Conservation (phyloP, 208 protist species). For the Willaertia magna region DNA sequence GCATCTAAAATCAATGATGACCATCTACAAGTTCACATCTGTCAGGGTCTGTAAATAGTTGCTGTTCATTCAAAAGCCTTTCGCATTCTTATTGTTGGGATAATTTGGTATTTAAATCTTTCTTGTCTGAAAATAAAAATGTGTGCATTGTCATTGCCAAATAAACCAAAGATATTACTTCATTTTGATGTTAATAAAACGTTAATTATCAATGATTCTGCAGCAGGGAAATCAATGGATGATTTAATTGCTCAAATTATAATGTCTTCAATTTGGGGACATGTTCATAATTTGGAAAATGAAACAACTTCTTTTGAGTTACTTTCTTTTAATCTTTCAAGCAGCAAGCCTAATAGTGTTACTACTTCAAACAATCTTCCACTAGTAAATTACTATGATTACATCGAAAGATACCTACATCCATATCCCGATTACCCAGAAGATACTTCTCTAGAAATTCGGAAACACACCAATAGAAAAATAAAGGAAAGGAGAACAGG, state of each 20-base stretch:
- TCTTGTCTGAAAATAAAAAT: too few species aligned
- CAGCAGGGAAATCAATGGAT: neutral
- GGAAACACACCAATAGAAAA: neutral
- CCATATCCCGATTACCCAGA: neutral
- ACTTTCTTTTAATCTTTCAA: neutral
- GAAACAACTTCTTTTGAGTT: neutral
- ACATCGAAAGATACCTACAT: neutral
- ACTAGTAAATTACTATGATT: neutral
- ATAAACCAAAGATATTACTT: neutral
- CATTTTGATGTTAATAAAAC: slow-evolving; percentile 11
- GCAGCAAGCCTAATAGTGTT: too few species aligned
- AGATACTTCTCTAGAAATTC: neutral
- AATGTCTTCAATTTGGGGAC: neutral
- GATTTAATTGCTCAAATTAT: neutral
- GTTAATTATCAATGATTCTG: neutral
- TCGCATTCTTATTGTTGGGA: too few species aligned
- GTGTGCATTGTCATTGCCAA: too few species aligned
- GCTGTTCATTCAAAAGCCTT: too few species aligned
- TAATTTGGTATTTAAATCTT: too few species aligned
- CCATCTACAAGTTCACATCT: too few species aligned
- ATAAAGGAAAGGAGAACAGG: neutral
- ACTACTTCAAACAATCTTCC: too few species aligned
- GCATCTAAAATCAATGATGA: too few species aligned
- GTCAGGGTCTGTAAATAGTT: too few species aligned
- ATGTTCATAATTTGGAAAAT: neutral